Evolutionary conservation across 2,329 filamentous ascomycete species (phyloP).

Genomic region (Bipolaris sorokiniana): DNA sequence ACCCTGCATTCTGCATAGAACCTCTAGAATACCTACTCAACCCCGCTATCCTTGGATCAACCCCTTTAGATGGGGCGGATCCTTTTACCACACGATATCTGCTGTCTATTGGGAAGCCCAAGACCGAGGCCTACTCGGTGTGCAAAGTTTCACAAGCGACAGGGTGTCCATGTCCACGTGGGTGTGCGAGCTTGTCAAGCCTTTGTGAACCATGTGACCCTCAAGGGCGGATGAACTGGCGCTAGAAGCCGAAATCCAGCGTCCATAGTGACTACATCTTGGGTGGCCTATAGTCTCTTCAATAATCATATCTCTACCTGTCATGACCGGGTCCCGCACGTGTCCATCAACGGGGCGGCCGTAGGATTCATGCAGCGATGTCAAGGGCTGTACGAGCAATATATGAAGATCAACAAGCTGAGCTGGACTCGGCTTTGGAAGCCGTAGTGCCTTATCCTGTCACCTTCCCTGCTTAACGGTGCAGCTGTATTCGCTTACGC

Average conservation of each 20-base stretch:
- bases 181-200: neutral
- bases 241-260: constrained; percentile 6
- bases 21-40: neutral
- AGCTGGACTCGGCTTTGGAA: constrained; percentile 26
- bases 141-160: neutral
- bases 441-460: constrained; percentile 21
- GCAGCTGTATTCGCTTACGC: neutral
- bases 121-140: neutral
- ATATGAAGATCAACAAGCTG: constrained; percentile 24
- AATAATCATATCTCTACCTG: constrained; percentile 7
- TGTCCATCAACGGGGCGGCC: constrained; percentile 9
- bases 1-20: constrained; percentile 4
- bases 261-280: constrained; percentile 1
- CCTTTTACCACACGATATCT: neutral
- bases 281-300: constrained; percentile 2
- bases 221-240: neutral
- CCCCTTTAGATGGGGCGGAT: neutral
- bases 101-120: too few relatives aligned
- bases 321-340: constrained; percentile 10
- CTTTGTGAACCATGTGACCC: neutral
- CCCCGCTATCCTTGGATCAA: neutral
- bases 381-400: constrained; percentile 30
- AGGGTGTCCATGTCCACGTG: neutral
- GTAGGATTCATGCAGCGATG: constrained; percentile 14
- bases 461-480: constrained; percentile 2